A percentile compares a stretch with the other conserved stretches of the same genome.
Conservation (phyloP, 2,329 filamentous ascomycete genomes). For the Xylaria sp. region DNA sequence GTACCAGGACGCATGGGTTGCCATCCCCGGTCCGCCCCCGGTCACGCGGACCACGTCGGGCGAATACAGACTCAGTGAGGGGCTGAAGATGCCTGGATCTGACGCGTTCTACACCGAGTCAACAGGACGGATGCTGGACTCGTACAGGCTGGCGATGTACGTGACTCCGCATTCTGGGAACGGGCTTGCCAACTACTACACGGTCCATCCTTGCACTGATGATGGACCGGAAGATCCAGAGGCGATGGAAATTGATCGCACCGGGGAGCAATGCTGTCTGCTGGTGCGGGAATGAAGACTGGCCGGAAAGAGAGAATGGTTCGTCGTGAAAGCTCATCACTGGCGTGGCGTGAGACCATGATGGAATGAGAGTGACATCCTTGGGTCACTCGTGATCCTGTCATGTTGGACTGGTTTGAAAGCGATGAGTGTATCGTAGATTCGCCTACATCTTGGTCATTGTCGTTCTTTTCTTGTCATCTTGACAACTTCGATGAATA, state of each 20-base stretch:
- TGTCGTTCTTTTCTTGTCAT: no score
- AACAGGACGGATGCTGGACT: constrained; percentile 5
- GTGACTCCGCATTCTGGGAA: constrained; percentile 4
- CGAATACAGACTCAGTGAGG: background rate
- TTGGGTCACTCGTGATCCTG: no score
- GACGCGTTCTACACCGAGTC: constrained; percentile 12
- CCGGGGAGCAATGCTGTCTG: constrained; percentile 1
- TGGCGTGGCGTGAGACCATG: no score
- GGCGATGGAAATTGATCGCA: constrained; percentile 6
- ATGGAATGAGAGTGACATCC: no score
- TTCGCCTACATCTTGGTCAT: no score
- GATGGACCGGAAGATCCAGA: background rate
- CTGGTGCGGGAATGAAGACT: constrained; percentile 6
- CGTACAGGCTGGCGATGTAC: constrained; percentile 8
- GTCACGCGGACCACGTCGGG: background rate
- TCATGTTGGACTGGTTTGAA: no score
- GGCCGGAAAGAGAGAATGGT: no score
- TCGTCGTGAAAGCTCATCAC: no score
- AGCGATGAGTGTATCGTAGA: no score
- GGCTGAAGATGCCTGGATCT: background rate
- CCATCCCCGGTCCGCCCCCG: constrained; percentile 10
- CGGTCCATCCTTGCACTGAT: constrained; percentile 5
- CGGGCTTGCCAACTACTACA: constrained; percentile 6
- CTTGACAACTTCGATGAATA: no score
- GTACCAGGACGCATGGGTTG: constrained; percentile 4